These are phyloP conservation scores for Cyclostephanos invisitatus DNA, from an alignment of 108 stramenopile species.

Conservation along the genomic window DNA sequence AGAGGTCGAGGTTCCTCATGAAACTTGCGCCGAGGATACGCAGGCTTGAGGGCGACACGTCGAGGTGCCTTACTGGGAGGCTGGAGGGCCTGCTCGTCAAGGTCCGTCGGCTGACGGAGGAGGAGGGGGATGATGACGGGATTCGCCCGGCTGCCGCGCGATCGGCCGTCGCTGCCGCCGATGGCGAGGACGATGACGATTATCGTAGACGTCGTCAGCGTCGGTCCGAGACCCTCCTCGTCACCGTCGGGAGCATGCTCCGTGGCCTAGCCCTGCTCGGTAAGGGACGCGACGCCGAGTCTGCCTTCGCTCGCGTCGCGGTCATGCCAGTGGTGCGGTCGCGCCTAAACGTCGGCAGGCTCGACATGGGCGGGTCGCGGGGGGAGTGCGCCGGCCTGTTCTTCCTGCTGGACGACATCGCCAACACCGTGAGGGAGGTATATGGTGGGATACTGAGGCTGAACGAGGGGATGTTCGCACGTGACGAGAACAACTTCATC, in stretches of 20 bases:
- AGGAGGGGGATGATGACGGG: constrained; percentile 11
- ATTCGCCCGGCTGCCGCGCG: constrained; percentile 3
- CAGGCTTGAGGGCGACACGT: constrained; percentile 71
- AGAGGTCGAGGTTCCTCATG: constrained; percentile 80
- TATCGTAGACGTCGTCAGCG: background rate
- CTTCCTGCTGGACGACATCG: constrained; percentile 77
- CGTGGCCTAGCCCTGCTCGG: constrained; percentile 77
- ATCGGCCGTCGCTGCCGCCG: constrained; percentile 13
- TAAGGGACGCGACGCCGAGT: constrained; percentile 77
- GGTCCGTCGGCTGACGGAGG: constrained; percentile 44
- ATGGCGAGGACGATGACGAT: background rate
- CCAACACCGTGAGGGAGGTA: constrained; percentile 48
- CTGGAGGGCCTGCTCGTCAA: constrained; percentile 63
- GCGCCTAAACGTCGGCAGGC: constrained; percentile 81
- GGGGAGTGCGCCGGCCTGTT: constrained; percentile 85
- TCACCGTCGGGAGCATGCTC: constrained; percentile 77
- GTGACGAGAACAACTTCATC: background rate
- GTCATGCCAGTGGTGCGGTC: constrained; percentile 88
- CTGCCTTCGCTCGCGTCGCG: constrained; percentile 81
- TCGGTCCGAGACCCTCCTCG: constrained; percentile 40
- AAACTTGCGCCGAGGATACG: constrained; percentile 85
- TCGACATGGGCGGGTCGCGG: constrained; percentile 88
- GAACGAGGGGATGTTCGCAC: constrained; percentile 72
- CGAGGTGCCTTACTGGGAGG: constrained; percentile 46
- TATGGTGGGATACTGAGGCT: constrained; percentile 71